phyloP scores from a whole-genome alignment of 2,329 filamentous ascomycete species.

The Neoscytalidium dimidiatum region DNA sequence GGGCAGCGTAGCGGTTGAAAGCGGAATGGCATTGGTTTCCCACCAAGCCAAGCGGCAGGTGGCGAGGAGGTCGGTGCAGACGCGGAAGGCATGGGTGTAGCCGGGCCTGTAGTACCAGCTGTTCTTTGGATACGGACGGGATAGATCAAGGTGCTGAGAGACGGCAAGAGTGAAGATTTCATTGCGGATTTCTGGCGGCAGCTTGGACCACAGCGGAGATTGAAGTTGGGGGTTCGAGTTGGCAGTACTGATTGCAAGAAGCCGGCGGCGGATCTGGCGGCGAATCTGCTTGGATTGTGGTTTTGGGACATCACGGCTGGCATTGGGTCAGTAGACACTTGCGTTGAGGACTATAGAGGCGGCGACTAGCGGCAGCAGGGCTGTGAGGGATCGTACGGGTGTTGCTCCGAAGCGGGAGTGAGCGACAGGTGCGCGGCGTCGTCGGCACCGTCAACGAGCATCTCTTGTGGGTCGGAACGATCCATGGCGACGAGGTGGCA shows the following conservation, averaged over 20 bases:
- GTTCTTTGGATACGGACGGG: conserved; percentile 19
- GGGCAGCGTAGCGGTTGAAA: conserved; percentile 28
- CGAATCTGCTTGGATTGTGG: neutral
- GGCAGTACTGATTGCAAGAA: conserved; percentile 25
- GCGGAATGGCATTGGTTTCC: conserved; percentile 39
- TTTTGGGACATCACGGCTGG: neutral
- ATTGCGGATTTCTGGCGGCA: conserved; percentile 31
- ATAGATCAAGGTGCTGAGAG: conserved; percentile 22
- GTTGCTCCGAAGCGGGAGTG: neutral
- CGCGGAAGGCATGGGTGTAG: conserved; percentile 32
- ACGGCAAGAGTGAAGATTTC: conserved; percentile 27
- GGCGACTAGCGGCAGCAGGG: neutral
- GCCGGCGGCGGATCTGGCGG: conserved; percentile 21
- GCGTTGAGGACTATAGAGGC: no score
- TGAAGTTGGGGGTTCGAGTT: conserved; percentile 27
- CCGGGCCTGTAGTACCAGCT: conserved; percentile 24
- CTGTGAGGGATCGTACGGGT: neutral
- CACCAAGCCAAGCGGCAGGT: conserved; percentile 43
- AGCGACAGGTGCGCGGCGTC: neutral
- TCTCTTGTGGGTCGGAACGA: neutral
- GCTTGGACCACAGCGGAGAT: conserved; percentile 27
- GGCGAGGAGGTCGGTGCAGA: conserved; percentile 36
- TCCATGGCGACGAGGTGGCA: neutral
- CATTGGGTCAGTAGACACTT: no score
- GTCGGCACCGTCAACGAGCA: neutral